Base-by-base conservation (phyloP, 306 rosid species). In the Oxytropis ochrocephala region DNA sequence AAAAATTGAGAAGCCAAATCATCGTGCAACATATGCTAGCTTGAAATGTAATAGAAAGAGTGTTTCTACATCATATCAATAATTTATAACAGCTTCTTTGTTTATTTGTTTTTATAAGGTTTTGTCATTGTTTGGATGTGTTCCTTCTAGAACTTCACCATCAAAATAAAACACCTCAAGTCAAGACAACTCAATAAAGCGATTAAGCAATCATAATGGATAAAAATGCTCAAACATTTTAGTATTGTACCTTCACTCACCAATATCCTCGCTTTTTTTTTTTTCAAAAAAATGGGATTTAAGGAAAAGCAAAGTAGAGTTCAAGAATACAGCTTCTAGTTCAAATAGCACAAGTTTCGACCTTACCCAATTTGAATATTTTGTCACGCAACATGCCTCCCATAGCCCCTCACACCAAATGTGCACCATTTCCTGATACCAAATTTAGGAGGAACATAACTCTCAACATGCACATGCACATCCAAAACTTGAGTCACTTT, bases 321-420 rank as follows among this genome's bases (percentile, higher is more conserved):
- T 51, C 2, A 65, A 32, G 5, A 50, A 57, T 13, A 8, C n/a
- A n/a, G n/a, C 59, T 50, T 49, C 63, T 44, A 69, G 24, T 42
- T 33, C 13, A 35, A 44, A 54, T 39, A 61, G 36, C 64, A 64
- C 27, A 65, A 46, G 79, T 91, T 56, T n/a, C n/a, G 35, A 89
- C 98, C 96, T 89, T 41, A 88, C 96, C 98, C 96, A 90, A 75
- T 88, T 87, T 52, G 96, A 85, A 62, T 92, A 87, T 86, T 92
- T 92, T 2, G 98, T 96, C 69, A 81, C 78, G 96, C 96, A 11
- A 75, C 29, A 7, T 86, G 80, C 81, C 98, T 92, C 73, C 93
- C 88, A 2, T 32, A 60, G 59, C 96, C 96, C 53, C n/a, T n/a
- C n/a, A n/a, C n/a, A n/a, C n/a, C n/a, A n/a, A n/a, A n/a, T n/a